These are phyloP conservation scores for Mesembryanthemum crystallinum DNA, from an alignment of 148 eudicot genomes.

Conservation along the genomic window DNA sequence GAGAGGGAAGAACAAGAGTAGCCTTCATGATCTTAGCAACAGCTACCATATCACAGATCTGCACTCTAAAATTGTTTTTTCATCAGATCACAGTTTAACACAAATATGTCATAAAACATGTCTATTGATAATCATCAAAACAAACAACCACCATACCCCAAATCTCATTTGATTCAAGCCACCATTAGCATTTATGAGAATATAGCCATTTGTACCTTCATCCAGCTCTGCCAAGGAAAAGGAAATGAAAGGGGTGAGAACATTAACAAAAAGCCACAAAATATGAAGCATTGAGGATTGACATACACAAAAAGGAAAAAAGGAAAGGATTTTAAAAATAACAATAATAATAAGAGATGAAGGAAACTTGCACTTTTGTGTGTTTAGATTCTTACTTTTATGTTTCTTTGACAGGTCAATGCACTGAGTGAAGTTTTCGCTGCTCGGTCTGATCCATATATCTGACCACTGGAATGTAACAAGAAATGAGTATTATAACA, in stretches of 20 bases:
- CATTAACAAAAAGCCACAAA: too few species aligned
- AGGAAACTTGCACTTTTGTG: neutral
- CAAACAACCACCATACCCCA: conserved; percentile 87
- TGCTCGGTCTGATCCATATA: conserved; percentile 76
- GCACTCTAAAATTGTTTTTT: conserved; percentile 67
- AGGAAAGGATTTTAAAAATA: too few species aligned
- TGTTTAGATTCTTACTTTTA: conserved; percentile 54
- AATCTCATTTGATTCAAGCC: conserved; percentile 99
- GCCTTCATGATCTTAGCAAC: conserved; percentile 98
- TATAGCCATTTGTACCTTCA: conserved; percentile 71
- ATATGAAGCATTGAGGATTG: neutral
- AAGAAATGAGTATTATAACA: conserved; percentile 27
- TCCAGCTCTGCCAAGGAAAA: conserved; percentile 53
- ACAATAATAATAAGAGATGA: neutral
- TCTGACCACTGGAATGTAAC: conserved; percentile 52
- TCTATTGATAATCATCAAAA: conserved; percentile 16
- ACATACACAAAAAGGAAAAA: neutral
- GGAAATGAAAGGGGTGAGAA: conserved; percentile 17
- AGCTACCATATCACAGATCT: conserved; percentile 99
- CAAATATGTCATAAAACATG: conserved; percentile 11
- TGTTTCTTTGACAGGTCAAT: conserved; percentile 64
- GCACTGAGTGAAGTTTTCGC: conserved; percentile 82
- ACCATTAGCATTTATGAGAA: conserved; percentile 93
- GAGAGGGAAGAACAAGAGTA: conserved; percentile 91
- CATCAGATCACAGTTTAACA: conserved; percentile 40